Evolutionary conservation across 768 basidiomycete genomes (phyloP).

Genomic region (Trametes meyenii): DNA sequence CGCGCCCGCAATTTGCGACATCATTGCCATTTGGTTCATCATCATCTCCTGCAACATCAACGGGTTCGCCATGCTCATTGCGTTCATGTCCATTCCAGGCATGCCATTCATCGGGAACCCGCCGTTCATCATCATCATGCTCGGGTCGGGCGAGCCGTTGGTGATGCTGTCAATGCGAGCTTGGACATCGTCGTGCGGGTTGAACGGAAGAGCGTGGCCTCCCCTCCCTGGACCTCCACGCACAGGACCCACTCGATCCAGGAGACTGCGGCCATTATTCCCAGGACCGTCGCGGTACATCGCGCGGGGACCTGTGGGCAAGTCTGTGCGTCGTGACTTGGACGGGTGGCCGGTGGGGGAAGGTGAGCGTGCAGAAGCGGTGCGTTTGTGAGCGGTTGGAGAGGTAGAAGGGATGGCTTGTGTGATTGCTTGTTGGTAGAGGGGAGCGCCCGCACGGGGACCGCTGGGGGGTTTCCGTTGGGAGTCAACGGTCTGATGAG

Average conservation of each 20-base stretch:
- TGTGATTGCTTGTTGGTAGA: constrained; percentile 77
- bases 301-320: constrained; percentile 85
- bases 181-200: constrained; percentile 65
- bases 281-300: constrained; percentile 54
- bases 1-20: constrained; percentile 88
- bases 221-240: constrained; percentile 17
- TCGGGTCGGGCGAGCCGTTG: constrained; percentile 44
- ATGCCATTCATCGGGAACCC: constrained; percentile 34
- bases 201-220: constrained; percentile 1
- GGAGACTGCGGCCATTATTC: constrained; percentile 53
- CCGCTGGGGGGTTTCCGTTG: constrained; percentile 49
- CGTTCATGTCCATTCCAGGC: constrained; percentile 65
- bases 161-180: constrained; percentile 81
- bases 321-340: constrained; percentile 73
- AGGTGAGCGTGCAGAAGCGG: constrained; percentile 65
- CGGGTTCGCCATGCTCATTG: constrained; percentile 64
- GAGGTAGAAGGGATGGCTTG: constrained; percentile 59
- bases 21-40: constrained; percentile 90
- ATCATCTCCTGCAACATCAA: constrained; percentile 85
- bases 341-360: constrained; percentile 64
- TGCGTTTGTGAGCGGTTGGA: constrained; percentile 60
- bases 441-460: constrained; percentile 52
- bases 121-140: constrained; percentile 52
- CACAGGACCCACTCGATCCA: constrained; percentile 75
- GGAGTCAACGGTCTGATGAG: constrained; percentile 40